Base-by-base conservation (phyloP, 352 stramenopile species). In the Phytophthora cryptogea region DNA sequence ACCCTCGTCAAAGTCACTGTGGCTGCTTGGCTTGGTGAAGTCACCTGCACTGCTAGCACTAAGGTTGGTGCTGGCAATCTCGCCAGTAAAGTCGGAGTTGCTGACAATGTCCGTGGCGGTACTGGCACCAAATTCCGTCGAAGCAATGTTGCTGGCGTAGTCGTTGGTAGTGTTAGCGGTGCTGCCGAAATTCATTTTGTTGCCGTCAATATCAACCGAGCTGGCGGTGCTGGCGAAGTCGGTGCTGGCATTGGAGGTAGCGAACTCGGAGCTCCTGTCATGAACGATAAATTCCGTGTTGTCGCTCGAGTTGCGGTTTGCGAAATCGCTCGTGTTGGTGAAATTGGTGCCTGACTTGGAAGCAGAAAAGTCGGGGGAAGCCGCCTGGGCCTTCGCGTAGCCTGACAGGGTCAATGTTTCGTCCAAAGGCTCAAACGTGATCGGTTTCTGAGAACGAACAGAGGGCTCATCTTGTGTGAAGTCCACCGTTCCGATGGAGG, bases 401-500 rank as follows among this genome's bases (percentile, higher is more conserved):
- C 43, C 68, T 39, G 68, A 76, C 50, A 70, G 52, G 11, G 72
- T 73, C 43, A 76, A 58, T 30, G 67, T 77, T 48, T 78, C 66
- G 31, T 81, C 66, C 46, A 78, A 43, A 14, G 66, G 59, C 43
- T 63, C 64, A 39, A 81, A 74, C 2, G 36, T 44, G 40, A 64
- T 51, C 20, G 59, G 66, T 23, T 66, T 63, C 20, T 66, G 36
- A 26, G 39, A 40, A 16, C 66, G 67, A 66, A 78, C 55, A 13
- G 67, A 71, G 8, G 68, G 68, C 8, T 71, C 68, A 8, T 80
- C 71, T 35, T 67, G 60, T 3, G 71, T 80, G 45, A 83, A 83
- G 56, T 88, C 75, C 8, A 88, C 76, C 14, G 78, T 88, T 14
- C 76, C 78, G 35, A 86, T 79, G 10, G 78, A 88, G 2, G 66